These are phyloP conservation scores for Rhodotorula glutinis DNA, from an alignment of 1,284 basidiomycete species.

Conservation along the genomic window DNA sequence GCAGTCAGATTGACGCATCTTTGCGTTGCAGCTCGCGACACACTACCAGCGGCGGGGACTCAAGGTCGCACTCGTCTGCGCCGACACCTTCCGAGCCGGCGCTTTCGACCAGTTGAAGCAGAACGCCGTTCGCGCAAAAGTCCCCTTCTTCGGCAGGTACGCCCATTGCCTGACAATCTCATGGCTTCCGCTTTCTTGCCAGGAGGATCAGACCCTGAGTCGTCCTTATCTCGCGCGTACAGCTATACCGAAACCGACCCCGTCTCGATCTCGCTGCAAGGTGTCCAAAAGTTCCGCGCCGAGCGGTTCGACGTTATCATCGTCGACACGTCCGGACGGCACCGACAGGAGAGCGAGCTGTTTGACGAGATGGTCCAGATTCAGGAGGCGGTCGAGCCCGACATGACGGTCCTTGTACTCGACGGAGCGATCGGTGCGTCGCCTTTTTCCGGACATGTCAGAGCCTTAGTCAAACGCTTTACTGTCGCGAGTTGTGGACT, in stretches of 20 bases:
- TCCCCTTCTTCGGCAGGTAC: conserved; percentile 91
- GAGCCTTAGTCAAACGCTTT: too few species aligned
- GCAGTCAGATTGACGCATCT: not conserved
- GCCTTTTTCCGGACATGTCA: not conserved
- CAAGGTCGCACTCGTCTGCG: conserved; percentile 97
- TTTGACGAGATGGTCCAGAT: conserved; percentile 99
- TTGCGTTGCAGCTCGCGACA: conserved; percentile 67
- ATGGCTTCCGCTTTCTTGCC: not conserved
- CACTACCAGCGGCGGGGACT: conserved; percentile 97
- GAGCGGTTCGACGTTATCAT: conserved; percentile 98
- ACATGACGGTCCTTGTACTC: conserved; percentile 53
- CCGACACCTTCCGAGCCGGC: conserved; percentile 98
- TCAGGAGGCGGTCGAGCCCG: conserved; percentile 81
- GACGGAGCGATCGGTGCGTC: conserved; percentile 50
- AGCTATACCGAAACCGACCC: conserved; percentile 96
- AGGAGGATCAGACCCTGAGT: not conserved
- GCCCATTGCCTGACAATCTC: not conserved
- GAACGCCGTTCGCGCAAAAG: conserved; percentile 95
- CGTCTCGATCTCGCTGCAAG: conserved; percentile 87
- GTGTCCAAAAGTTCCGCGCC: conserved; percentile 95
- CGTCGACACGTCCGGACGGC: conserved; percentile 95
- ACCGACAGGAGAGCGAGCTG: conserved; percentile 94
- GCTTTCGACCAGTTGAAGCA: conserved; percentile 94
- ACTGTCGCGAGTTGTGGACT: too few species aligned
- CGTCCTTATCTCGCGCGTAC: too few species aligned